phyloP scores from a whole-genome alignment of 2,329 filamentous ascomycete genomes.

The Sclerotinia nivalis region DNA sequence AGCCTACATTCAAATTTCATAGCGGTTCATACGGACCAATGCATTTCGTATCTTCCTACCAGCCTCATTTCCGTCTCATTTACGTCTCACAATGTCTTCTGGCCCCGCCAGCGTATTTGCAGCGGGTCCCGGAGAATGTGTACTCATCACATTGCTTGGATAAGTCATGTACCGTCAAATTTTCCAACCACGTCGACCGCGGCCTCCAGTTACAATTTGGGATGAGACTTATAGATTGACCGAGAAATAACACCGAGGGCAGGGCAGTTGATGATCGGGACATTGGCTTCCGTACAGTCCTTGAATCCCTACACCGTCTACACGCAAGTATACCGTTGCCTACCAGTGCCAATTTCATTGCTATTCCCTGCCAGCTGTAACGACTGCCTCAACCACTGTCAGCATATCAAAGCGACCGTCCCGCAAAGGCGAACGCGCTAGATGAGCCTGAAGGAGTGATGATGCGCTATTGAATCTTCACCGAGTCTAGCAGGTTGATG shows the following conservation, averaged over 20 bases:
- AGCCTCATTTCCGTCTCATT: neutral
- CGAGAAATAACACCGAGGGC: neutral
- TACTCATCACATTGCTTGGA: neutral
- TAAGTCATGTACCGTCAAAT: neutral
- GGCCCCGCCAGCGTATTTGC: neutral
- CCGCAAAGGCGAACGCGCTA: constrained; percentile 6
- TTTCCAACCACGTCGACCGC: neutral
- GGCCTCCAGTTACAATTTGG: neutral
- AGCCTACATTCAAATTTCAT: neutral
- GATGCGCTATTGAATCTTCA: constrained; percentile 1
- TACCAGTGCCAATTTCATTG: neutral
- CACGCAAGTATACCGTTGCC: neutral
- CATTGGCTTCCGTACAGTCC: neutral
- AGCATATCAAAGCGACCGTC: neutral
- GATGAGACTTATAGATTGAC: neutral
- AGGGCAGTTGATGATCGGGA: neutral
- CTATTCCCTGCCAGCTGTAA: neutral
- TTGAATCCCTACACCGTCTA: neutral
- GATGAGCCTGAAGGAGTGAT: neutral
- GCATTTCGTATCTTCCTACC: neutral
- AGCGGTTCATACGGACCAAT: neutral
- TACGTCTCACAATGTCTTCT: neutral
- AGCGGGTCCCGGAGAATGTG: neutral
- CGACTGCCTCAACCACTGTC: neutral
- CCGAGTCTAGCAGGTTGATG: neutral